Conservation (phyloP, 148 eudicot species). For the Chenopodium suecicum region DNA sequence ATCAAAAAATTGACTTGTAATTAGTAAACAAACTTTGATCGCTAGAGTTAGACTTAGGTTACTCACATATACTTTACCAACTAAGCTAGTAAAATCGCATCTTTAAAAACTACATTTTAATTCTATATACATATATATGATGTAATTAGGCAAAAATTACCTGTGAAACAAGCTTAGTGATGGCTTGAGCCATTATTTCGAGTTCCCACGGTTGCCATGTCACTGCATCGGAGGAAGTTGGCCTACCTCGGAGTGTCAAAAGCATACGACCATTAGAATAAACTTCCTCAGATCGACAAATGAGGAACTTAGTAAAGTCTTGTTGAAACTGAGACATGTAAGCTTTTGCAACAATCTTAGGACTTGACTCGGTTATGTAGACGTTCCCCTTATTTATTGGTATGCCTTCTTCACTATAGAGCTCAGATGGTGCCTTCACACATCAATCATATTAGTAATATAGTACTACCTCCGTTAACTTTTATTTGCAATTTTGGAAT, state of each 20-base stretch:
- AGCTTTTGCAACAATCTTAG: conserved; percentile 28
- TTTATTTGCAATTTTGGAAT: no score
- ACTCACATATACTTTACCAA: no score
- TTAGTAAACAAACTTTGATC: no score
- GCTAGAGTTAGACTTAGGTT: no score
- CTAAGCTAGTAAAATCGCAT: no score
- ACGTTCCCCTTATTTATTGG: conserved; percentile 41
- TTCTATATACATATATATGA: no score
- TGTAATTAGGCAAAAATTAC: not conserved
- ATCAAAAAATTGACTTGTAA: no score
- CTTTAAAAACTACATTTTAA: no score
- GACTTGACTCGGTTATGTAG: conserved; percentile 36
- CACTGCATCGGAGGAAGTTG: conserved; percentile 2
- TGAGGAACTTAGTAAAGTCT: conserved; percentile 37
- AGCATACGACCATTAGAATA: conserved; percentile 30
- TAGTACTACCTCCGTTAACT: no score
- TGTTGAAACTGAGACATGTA: conserved; percentile 39
- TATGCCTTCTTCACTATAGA: conserved; percentile 25
- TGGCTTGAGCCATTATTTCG: conserved; percentile 20
- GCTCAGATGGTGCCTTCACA: conserved; percentile 35
- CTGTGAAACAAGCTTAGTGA: conserved; percentile 26
- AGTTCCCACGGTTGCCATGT: conserved; percentile 28
- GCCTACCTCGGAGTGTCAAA: conserved; percentile 35
- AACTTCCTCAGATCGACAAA: conserved; percentile 40
- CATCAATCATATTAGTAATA: not conserved